Conservation (phyloP, 805 yeast genomes). For the Saturnispora kantuleensis region DNA sequence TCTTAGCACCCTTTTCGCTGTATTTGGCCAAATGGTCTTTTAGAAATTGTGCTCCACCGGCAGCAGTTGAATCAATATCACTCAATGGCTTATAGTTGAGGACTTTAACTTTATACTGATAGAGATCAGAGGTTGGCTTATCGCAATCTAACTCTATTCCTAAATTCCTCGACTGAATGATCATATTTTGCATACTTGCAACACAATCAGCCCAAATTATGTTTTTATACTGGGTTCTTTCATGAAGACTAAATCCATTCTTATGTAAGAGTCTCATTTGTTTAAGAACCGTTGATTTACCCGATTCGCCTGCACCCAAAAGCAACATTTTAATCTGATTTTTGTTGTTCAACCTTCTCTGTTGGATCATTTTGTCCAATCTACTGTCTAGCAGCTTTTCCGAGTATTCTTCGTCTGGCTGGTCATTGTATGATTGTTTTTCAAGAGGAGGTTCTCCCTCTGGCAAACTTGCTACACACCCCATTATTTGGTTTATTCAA, state of each 20-base stretch:
- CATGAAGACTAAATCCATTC: constrained; percentile 73
- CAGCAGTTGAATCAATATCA: constrained; percentile 52
- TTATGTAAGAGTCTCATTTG: constrained; percentile 81
- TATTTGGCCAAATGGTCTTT: constrained; percentile 57
- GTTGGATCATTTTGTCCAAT: constrained; percentile 49
- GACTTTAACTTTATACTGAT: constrained; percentile 37
- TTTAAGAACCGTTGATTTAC: constrained; percentile 86
- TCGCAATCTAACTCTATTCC: constrained; percentile 63
- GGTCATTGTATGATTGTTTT: not conserved
- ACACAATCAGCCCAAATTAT: constrained; percentile 91
- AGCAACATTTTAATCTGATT: constrained; percentile 61
- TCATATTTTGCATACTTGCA: constrained; percentile 68
- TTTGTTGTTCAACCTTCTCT: constrained; percentile 42
- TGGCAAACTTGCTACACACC: constrained; percentile 53
- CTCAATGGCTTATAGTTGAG: constrained; percentile 50
- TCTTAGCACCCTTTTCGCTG: constrained; percentile 42
- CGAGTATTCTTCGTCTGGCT: constrained; percentile 28
- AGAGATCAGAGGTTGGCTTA: constrained; percentile 37
- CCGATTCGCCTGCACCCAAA: constrained; percentile 93
- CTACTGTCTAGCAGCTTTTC: constrained; percentile 32
- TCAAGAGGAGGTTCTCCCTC: constrained; percentile 5
- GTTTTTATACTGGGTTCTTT: constrained; percentile 69
- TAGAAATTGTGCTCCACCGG: constrained; percentile 56
- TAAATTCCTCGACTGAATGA: constrained; percentile 63
- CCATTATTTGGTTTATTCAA: constrained; percentile 36